phyloP scores from a whole-genome alignment of 148 eudicot species.

The Euryodendron excelsum region DNA sequence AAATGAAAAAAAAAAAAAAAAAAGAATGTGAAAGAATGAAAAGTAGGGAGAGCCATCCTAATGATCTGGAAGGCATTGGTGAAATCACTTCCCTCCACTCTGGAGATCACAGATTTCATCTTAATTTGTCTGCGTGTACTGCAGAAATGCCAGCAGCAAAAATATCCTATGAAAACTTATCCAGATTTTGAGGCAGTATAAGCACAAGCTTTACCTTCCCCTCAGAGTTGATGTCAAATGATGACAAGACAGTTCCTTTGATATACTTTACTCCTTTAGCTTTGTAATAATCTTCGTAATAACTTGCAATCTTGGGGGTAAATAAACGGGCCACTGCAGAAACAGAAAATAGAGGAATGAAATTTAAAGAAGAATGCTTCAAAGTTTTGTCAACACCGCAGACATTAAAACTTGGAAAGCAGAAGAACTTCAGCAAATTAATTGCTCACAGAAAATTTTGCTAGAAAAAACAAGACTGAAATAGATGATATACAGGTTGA shows the following conservation, averaged over 20 bases:
- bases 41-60: too few relatives aligned
- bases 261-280: slow-evolving; percentile 81
- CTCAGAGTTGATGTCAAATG: slow-evolving; percentile 67
- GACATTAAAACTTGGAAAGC: neutral
- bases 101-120: too few relatives aligned
- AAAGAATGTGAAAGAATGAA: too few relatives aligned
- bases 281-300: slow-evolving; percentile 83
- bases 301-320: slow-evolving; percentile 85
- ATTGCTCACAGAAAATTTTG: neutral
- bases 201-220: too few relatives aligned
- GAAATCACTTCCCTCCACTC: too few relatives aligned
- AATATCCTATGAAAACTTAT: too few relatives aligned
- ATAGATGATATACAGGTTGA: neutral
- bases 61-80: too few relatives aligned
- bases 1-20: too few relatives aligned
- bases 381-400: neutral
- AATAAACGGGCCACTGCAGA: slow-evolving; percentile 90
- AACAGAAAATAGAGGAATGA: slow-evolving; percentile 2
- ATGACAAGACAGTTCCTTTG: slow-evolving; percentile 89
- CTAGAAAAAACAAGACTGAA: slow-evolving; percentile 12
- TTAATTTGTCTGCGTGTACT: too few relatives aligned
- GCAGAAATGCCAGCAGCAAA: too few relatives aligned
- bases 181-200: too few relatives aligned
- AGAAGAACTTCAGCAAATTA: neutral
- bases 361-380: neutral